Conservation (phyloP, 140 eudicot genomes). For the Flaveria floridana region DNA sequence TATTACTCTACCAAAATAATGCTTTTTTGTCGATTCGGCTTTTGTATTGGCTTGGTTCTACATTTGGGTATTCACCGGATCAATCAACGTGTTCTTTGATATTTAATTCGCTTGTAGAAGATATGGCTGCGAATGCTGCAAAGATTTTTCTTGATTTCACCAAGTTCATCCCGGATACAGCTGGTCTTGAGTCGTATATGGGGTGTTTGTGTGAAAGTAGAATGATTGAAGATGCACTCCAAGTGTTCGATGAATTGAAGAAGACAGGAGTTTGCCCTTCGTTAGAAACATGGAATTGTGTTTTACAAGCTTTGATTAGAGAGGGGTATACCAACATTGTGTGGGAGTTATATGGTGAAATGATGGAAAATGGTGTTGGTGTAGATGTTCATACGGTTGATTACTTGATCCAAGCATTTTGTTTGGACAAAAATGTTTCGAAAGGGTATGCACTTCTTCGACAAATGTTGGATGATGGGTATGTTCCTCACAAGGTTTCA, state of each 20-base stretch:
- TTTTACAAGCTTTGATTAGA: slow-evolving; percentile 39
- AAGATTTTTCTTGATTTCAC: slow-evolving; percentile 42
- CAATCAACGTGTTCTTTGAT: slow-evolving; percentile 36
- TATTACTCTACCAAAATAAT: slow-evolving; percentile 50
- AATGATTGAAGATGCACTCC: slow-evolving; percentile 52
- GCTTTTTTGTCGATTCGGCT: slow-evolving; percentile 47
- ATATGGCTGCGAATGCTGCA: slow-evolving; percentile 55
- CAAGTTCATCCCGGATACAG: slow-evolving; percentile 40
- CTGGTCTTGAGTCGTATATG: slow-evolving; percentile 42
- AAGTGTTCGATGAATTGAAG: slow-evolving; percentile 48
- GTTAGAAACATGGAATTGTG: slow-evolving; percentile 57
- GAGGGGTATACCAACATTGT: slow-evolving; percentile 45
- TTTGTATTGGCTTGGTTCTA: slow-evolving; percentile 53
- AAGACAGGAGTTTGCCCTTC: slow-evolving; percentile 38
- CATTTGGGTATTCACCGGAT: slow-evolving; percentile 42
- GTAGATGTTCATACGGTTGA: slow-evolving; percentile 57
- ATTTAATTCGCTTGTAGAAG: slow-evolving; percentile 51
- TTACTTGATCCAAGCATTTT: slow-evolving; percentile 59
- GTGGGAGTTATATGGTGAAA: slow-evolving; percentile 63
- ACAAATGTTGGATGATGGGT: slow-evolving; percentile 57
- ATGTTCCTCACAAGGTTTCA: slow-evolving; percentile 45
- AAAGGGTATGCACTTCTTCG: slow-evolving; percentile 61
- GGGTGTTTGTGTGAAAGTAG: slow-evolving; percentile 60
- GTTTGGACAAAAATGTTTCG: slow-evolving; percentile 45
- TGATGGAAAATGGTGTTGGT: slow-evolving; percentile 56